These are phyloP conservation scores for Sporothrix variecibatus DNA, from an alignment of 2,329 filamentous ascomycete species.

Conservation along the genomic window DNA sequence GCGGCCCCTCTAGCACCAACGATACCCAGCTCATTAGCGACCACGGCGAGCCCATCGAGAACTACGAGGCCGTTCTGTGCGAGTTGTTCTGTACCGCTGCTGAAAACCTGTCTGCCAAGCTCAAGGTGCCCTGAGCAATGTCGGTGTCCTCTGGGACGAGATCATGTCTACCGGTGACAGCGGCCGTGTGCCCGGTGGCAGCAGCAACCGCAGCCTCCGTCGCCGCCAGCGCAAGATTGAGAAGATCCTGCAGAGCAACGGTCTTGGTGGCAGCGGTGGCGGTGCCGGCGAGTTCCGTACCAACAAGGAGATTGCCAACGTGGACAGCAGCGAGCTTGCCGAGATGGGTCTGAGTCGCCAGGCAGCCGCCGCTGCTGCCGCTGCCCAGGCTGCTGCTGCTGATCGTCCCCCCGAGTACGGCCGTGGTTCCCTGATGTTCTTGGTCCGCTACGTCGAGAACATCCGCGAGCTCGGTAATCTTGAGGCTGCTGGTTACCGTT, in stretches of 20 bases:
- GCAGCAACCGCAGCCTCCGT: not conserved
- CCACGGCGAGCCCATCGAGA: constrained; percentile 60
- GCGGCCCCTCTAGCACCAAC: constrained; percentile 24
- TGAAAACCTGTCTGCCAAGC: constrained; percentile 66
- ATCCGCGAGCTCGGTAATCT: constrained; percentile 64
- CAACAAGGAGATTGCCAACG: constrained; percentile 17
- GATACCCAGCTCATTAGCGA: constrained; percentile 53
- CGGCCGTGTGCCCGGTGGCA: not conserved
- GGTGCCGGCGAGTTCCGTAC: constrained; percentile 24
- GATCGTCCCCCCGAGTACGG: constrained; percentile 48
- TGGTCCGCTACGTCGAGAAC: constrained; percentile 65
- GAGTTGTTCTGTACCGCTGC: constrained; percentile 83
- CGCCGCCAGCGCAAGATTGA: not conserved
- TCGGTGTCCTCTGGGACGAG: constrained; percentile 74
- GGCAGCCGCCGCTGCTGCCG: not conserved
- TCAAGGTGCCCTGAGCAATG: constrained; percentile 64
- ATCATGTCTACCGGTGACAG: constrained; percentile 64
- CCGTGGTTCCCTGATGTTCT: constrained; percentile 77
- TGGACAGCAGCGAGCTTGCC: constrained; percentile 38
- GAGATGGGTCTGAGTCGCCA: constrained; percentile 43
- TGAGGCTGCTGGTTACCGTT: constrained; percentile 74
- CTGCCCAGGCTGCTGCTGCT: not conserved
- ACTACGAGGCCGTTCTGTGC: constrained; percentile 76
- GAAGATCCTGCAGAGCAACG: not conserved
- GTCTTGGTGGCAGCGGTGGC: constrained; percentile 35